Evolutionary conservation across 2,329 filamentous ascomycete genomes (phyloP), one percentile per base, ranked within the genome.

Genomic region (Pseudogymnoascus sp.): DNA sequence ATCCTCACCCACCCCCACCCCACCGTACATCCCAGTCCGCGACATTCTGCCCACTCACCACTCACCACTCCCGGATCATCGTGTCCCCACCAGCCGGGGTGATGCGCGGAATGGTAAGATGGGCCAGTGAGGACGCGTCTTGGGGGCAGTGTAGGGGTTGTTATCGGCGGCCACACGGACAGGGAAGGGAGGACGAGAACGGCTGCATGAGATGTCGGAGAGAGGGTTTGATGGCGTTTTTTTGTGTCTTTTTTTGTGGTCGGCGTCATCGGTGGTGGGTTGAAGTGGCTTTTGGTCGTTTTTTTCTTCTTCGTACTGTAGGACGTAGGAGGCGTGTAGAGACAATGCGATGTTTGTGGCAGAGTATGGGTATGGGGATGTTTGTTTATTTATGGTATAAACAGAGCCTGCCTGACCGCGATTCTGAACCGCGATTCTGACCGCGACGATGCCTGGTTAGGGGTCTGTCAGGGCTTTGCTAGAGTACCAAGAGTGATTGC

Each of bases 1-100:
- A 33, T 11, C 9, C 31, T 21, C 23, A n/a, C 40, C 9, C 42
- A 21, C 10, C 38, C 13, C 15, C 40, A 26, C 21, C 21, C 21
- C 44, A 11, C 47, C 47, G 47, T 53, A 53, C n/a, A 31, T 53
- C 47, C 47, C 47, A 53, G 47, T 53, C 47, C 47, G 44, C 23
- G n/a, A 9, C 7, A n/a, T 3, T n/a, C 38, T 9, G 19, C 40
- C 40, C 40, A 44, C 19, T 17, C 47, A 28, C 17, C 17, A 8
- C 23, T 17, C n/a, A 28, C 31, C 31, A 9, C 23, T 10, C 47
- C 42, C 42, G 19, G 9, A 47, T 26, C 42, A 40, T 44, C 44
- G 21, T 17, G 15, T 53, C 47, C 15, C 23, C 47, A 53, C 47
- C 26, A n/a, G n/a, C n/a, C n/a, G 40, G 40, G 47, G 15, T 10